These are phyloP conservation scores for Globisporangium barbulae DNA, from an alignment of 352 stramenopile species.

Conservation along the genomic window DNA sequence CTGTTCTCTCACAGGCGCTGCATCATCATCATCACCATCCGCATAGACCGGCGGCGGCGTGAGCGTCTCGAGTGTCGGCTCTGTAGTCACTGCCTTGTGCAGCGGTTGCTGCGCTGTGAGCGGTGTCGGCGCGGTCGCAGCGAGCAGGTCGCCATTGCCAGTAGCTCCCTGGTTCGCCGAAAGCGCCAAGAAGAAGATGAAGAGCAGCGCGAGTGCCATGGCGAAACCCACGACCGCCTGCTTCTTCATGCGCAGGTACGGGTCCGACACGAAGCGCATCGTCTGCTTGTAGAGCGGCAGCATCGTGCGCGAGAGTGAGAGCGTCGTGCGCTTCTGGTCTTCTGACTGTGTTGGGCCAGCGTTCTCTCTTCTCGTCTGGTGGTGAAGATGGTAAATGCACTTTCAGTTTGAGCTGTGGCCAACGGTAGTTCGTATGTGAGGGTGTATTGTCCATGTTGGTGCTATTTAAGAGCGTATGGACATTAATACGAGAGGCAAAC, in stretches of 20 bases:
- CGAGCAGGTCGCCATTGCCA: conserved; percentile 3
- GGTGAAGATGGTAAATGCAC: background rate
- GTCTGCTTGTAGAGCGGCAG: conserved; percentile 65
- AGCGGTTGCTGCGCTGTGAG: conserved; percentile 1
- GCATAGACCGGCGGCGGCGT: conserved; percentile 5
- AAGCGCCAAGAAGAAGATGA: conserved; percentile 44
- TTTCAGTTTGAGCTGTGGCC: background rate
- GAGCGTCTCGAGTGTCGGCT: background rate
- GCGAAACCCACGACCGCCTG: conserved; percentile 33
- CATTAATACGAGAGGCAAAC: background rate
- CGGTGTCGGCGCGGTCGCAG: conserved; percentile 1
- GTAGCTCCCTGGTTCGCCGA: conserved; percentile 14
- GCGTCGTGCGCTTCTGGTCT: no score
- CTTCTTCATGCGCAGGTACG: conserved; percentile 62
- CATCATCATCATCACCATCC: background rate
- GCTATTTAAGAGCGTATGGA: background rate
- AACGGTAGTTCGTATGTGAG: background rate
- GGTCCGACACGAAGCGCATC: conserved; percentile 55
- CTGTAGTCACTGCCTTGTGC: background rate
- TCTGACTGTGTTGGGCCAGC: background rate
- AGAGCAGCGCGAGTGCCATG: conserved; percentile 51
- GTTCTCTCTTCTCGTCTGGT: background rate
- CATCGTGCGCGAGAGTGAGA: conserved; percentile 12
- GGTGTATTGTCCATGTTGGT: background rate
- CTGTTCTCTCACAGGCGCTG: conserved; percentile 1